These are phyloP conservation scores for Talaromyces sp. DNA, from an alignment of 2,329 filamentous ascomycete genomes.

Conservation along the genomic window DNA sequence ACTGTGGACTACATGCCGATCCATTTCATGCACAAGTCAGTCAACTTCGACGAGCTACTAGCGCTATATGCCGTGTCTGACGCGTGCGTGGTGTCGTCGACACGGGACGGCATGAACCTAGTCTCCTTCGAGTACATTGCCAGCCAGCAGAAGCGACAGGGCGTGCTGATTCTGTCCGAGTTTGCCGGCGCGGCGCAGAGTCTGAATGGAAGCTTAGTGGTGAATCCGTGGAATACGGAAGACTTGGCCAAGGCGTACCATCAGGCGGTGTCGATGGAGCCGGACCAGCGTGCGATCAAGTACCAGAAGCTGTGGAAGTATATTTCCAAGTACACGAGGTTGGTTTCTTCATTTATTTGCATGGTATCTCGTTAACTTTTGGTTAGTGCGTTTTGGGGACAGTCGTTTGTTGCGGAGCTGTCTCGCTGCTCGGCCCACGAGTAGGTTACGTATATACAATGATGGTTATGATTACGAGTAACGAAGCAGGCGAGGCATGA, in stretches of 20 bases:
- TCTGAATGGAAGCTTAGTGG: conserved; percentile 85
- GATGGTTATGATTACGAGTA: neutral
- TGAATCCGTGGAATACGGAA: conserved; percentile 98
- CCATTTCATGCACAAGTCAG: conserved; percentile 95
- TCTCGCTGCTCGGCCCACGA: conserved; percentile 38
- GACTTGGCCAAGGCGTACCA: conserved; percentile 90
- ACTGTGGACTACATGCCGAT: conserved; percentile 99
- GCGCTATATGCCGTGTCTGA: conserved; percentile 90
- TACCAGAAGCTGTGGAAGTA: conserved; percentile 91
- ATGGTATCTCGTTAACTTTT: conserved; percentile 12
- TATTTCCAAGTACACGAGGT: conserved; percentile 93
- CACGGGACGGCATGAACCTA: conserved; percentile 98
- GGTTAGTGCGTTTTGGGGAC: conserved; percentile 82
- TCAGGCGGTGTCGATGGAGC: conserved; percentile 93
- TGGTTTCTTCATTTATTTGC: conserved; percentile 15
- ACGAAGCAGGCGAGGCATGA: neutral
- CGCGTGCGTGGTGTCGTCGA: conserved; percentile 86
- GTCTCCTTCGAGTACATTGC: conserved; percentile 99
- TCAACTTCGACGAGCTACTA: conserved; percentile 89
- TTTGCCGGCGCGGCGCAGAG: conserved; percentile 95
- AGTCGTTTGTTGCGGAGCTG: conserved; percentile 86
- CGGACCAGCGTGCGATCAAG: conserved; percentile 79
- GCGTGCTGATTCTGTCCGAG: conserved; percentile 90
- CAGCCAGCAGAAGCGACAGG: conserved; percentile 82
- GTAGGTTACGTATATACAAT: neutral